Evolutionary conservation across 805 yeast species (phyloP).

Genomic region (Alloascoidea hylecoeti): DNA sequence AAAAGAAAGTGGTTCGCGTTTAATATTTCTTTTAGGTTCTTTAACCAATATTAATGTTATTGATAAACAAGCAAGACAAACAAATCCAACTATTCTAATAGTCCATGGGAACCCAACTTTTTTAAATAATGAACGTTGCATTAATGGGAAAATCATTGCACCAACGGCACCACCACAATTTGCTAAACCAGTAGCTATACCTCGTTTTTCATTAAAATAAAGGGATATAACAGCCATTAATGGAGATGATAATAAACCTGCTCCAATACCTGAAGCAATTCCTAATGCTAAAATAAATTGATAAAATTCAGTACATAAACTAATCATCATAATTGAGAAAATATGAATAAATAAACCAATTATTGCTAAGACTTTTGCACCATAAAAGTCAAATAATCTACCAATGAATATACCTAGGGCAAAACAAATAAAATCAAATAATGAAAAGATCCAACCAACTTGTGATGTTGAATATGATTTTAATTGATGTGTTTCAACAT

Average conservation of each 20-base stretch:
- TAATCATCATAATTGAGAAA: conserved; percentile 41
- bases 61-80: conserved; percentile 24
- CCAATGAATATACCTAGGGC: conserved; percentile 37
- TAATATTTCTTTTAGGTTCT: conserved; percentile 26
- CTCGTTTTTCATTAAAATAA: conserved; percentile 50
- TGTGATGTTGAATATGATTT: conserved; percentile 27
- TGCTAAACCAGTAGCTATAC: conserved; percentile 35
- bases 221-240: conserved; percentile 48
- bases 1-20: conserved; percentile 19
- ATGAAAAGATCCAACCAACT: conserved; percentile 53
- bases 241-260: conserved; percentile 30
- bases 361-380: conserved; percentile 28
- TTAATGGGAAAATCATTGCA: conserved; percentile 39
- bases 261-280: conserved; percentile 40
- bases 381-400: conserved; percentile 47
- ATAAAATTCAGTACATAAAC: conserved; percentile 36
- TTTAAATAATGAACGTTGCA: conserved; percentile 32
- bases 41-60: conserved; percentile 22
- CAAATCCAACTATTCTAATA: conserved; percentile 34
- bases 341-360: conserved; percentile 28
- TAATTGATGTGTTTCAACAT: conserved; percentile 41
- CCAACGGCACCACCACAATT: conserved; percentile 44
- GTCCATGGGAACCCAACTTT: conserved; percentile 49
- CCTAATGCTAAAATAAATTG: conserved; percentile 53
- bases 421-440: conserved; percentile 34